phyloP scores from a whole-genome alignment of 1,139 yeast genomes.

The Geotrichum bryndzae region DNA sequence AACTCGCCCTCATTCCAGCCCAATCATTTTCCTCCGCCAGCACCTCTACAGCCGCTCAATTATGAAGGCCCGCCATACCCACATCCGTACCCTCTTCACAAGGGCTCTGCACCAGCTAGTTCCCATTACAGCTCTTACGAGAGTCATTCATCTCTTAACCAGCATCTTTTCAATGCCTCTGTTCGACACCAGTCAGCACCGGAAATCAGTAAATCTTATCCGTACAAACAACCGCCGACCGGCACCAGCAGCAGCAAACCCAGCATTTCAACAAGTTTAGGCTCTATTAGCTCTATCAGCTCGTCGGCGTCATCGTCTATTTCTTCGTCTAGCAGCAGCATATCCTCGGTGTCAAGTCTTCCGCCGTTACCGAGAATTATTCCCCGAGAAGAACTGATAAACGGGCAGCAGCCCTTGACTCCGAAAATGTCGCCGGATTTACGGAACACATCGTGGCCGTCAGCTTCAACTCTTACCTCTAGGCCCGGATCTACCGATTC shows the following conservation, averaged over 20 bases:
- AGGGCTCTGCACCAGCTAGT: slow-evolving; percentile 14
- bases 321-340: slow-evolving; percentile 13
- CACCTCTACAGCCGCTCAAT: slow-evolving; percentile 8
- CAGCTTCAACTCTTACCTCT: slow-evolving; percentile 1
- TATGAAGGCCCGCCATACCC: slow-evolving; percentile 7
- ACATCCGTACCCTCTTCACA: slow-evolving; percentile 11
- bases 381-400: slow-evolving; percentile 10
- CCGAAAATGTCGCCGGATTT: slow-evolving; percentile 6
- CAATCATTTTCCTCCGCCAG: slow-evolving; percentile 10
- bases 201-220: slow-evolving; percentile 18
- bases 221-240: slow-evolving; percentile 9
- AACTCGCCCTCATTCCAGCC: slow-evolving; percentile 2
- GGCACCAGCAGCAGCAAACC: not conserved
- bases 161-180: slow-evolving; percentile 5
- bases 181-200: slow-evolving; percentile 24
- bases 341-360: slow-evolving; percentile 7
- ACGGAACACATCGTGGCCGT: slow-evolving; percentile 2
- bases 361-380: slow-evolving; percentile 9
- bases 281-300: slow-evolving; percentile 11
- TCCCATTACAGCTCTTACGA: slow-evolving; percentile 6
- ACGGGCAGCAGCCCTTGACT: not conserved
- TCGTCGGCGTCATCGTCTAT: slow-evolving; percentile 13
- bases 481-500: slow-evolving; percentile 4
- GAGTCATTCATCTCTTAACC: slow-evolving; percentile 4
- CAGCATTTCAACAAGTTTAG: not conserved